Conservation (phyloP, 169 alveolate genomes). For the Eimeria necatrix region DNA sequence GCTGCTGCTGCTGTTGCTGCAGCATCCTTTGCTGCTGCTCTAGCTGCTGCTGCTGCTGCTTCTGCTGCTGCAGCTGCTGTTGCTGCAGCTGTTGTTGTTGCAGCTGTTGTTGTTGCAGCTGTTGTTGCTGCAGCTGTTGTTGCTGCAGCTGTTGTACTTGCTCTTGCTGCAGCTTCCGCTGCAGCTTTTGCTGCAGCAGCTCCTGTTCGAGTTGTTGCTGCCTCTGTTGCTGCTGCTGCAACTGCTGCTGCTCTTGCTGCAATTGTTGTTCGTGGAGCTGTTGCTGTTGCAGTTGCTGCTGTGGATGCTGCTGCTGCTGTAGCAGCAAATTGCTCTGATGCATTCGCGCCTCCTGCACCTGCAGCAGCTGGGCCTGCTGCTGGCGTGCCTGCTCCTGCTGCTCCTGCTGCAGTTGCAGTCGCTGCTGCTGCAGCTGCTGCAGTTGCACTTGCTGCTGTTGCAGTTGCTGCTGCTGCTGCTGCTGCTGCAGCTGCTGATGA, state of each 20-base stretch:
- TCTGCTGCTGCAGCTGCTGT: background rate
- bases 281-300: too few relatives aligned
- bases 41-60: background rate
- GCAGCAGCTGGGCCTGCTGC: background rate
- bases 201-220: too few relatives aligned
- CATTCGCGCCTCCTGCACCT: background rate
- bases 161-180: too few relatives aligned
- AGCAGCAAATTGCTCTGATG: too few relatives aligned
- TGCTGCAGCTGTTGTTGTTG: background rate
- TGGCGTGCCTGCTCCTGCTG: background rate
- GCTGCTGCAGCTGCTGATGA: background rate
- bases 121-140: too few relatives aligned
- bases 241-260: too few relatives aligned
- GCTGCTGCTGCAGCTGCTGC: background rate
- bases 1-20: background rate
- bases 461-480: background rate
- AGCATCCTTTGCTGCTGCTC: background rate
- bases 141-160: too few relatives aligned
- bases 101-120: too few relatives aligned
- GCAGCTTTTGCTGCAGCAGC: too few relatives aligned
- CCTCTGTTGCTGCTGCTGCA: too few relatives aligned
- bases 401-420: background rate
- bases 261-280: too few relatives aligned
- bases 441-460: background rate
- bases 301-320: too few relatives aligned